Base-by-base conservation (phyloP, 176 grass and related monocot species). In the Oryza rufipogon region DNA sequence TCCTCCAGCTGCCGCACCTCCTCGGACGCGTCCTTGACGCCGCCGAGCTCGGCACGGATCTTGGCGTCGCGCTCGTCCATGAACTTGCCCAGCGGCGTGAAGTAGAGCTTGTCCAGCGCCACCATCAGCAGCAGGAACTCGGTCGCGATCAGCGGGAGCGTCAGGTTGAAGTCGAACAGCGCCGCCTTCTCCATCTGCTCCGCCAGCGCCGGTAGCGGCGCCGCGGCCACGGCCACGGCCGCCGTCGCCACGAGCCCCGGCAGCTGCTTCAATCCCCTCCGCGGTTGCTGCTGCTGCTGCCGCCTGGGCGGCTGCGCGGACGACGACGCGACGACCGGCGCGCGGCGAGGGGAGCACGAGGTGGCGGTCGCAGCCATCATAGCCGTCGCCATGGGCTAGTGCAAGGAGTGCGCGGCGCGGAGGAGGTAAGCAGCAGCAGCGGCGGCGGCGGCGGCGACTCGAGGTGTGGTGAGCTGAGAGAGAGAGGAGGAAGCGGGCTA, bases 121-220 rank as follows among this genome's bases (percentile, higher is more conserved):
- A 99, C 91, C 96, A 99, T 99, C 47, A 96, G 93, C 23, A 99
- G 88, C 70, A 99, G 90, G 83, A 96, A 99, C 91, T 99, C 93
- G 39, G 39, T 77, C 61, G 89, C 90, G 86, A 99, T 99, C 28
- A 71, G 23, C 11, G 93, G 93, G 5, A 99, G 93, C 22, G 93
- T 99, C 66, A 99, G 91, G 86, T 99, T 90, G 91, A 99, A 99
- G 81, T 99, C 96, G 78, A 99, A 99, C 36, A 99, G 85, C 47
- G 70, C 71, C 6, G 96, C 96, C 84, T 99, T 99, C 87, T 99
- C 96, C n/a, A 99, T 99, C 84, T 94, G 83, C 68, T 87, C 96
- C 6, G 93, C 96, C 66, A 99, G 91, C n/a, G 91, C 93, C 56
- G 91, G 93, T 26, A 93, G 85, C n/a, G 92, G 92, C 76, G 75